These are phyloP conservation scores for Claviceps digitariae DNA, from an alignment of 2,329 filamentous ascomycete genomes.

Conservation along the genomic window DNA sequence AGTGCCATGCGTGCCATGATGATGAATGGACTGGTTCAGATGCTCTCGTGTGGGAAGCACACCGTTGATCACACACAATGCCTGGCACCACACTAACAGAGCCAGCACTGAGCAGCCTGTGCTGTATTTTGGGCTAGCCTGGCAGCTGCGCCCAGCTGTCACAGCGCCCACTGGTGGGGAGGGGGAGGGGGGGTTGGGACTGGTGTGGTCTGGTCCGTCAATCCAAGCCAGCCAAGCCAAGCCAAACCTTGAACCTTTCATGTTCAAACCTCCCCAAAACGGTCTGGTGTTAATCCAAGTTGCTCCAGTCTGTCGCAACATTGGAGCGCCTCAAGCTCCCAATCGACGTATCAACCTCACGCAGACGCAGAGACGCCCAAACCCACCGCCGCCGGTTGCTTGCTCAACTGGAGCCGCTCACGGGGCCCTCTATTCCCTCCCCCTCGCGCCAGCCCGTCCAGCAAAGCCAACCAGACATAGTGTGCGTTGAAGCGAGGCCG, in stretches of 20 bases:
- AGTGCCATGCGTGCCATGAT: too few species aligned
- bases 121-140: background rate
- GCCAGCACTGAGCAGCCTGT: too few species aligned
- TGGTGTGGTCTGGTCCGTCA: background rate
- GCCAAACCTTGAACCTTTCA: background rate
- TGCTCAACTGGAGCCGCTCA: background rate
- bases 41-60: background rate
- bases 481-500: background rate
- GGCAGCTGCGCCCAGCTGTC: background rate
- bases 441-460: background rate
- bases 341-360: background rate
- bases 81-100: too few species aligned
- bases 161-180: background rate
- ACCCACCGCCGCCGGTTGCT: background rate
- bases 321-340: background rate
- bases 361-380: background rate
- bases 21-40: too few species aligned
- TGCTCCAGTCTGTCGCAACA: background rate
- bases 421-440: background rate
- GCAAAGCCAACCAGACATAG: background rate
- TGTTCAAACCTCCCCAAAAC: background rate
- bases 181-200: background rate
- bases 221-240: too few species aligned
- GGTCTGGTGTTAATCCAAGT: background rate
- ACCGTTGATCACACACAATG: too few species aligned